Evolutionary conservation across 1,139 yeast genomes (phyloP).

Genomic region (Taphrina betulina): DNA sequence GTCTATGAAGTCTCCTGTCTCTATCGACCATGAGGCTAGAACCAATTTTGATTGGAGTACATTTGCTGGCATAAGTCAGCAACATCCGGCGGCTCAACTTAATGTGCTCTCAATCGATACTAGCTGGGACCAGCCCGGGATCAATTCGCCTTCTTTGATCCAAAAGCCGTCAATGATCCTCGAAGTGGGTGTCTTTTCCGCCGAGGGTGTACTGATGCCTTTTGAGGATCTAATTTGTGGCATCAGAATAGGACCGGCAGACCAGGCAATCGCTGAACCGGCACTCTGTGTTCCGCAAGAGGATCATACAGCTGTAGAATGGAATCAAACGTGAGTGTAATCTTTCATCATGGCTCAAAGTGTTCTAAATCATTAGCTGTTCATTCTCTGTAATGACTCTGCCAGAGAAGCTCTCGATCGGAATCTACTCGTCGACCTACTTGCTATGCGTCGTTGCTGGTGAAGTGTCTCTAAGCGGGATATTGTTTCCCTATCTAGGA

Average conservation of each 20-base stretch:
- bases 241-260: not conserved
- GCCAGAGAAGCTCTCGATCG: not conserved
- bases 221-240: conserved; percentile 10
- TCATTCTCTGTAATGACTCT: not conserved
- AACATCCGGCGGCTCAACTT: too few relatives aligned
- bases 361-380: not conserved
- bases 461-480: not conserved
- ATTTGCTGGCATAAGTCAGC: too few relatives aligned
- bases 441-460: not conserved
- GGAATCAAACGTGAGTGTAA: conserved; percentile 6
- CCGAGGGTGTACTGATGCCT: conserved; percentile 2
- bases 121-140: too few relatives aligned
- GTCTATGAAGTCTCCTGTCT: too few relatives aligned
- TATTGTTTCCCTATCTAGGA: not conserved
- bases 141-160: too few relatives aligned
- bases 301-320: not conserved
- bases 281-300: conserved; percentile 4
- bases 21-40: too few relatives aligned
- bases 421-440: conserved; percentile 6
- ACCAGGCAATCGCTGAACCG: not conserved
- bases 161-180: too few relatives aligned
- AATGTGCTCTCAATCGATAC: too few relatives aligned
- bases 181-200: not conserved
- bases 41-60: too few relatives aligned
- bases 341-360: too few relatives aligned